phyloP scores from a whole-genome alignment of 2,329 filamentous ascomycete genomes.

The Biscogniauxia sp. region DNA sequence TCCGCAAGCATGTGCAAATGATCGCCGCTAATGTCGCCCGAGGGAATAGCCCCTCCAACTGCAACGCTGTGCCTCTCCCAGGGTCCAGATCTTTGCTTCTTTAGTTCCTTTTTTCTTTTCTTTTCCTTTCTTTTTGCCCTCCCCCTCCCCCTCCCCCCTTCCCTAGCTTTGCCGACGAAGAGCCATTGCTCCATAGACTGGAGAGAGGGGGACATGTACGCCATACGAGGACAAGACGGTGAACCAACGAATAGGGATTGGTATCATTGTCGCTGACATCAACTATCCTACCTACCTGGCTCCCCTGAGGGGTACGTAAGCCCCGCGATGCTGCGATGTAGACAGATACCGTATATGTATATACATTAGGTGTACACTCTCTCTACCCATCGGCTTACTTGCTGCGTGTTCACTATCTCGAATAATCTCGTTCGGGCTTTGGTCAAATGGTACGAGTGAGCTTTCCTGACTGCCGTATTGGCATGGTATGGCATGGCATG shows the following conservation, averaged over 20 bases:
- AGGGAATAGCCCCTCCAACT: conserved; percentile 16
- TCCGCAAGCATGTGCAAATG: conserved; percentile 17
- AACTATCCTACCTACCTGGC: background rate
- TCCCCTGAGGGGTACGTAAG: background rate
- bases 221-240: background rate
- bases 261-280: background rate
- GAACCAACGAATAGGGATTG: background rate
- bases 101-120: too few species aligned
- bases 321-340: background rate
- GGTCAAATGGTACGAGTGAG: background rate
- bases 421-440: background rate
- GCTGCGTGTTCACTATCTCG: background rate
- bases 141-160: too few species aligned
- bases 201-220: background rate
- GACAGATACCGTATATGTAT: background rate
- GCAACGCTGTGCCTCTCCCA: conserved; percentile 4
- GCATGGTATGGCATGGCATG: background rate
- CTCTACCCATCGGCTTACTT: background rate
- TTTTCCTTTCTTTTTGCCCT: too few species aligned
- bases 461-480: too few species aligned
- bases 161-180: background rate
- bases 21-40: conserved; percentile 18
- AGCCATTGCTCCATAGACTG: background rate
- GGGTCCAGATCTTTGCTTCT: background rate
- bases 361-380: background rate